phyloP scores from a whole-genome alignment of 495 filamentous ascomycete genomes.

The Beverwykella pulmonaria region DNA sequence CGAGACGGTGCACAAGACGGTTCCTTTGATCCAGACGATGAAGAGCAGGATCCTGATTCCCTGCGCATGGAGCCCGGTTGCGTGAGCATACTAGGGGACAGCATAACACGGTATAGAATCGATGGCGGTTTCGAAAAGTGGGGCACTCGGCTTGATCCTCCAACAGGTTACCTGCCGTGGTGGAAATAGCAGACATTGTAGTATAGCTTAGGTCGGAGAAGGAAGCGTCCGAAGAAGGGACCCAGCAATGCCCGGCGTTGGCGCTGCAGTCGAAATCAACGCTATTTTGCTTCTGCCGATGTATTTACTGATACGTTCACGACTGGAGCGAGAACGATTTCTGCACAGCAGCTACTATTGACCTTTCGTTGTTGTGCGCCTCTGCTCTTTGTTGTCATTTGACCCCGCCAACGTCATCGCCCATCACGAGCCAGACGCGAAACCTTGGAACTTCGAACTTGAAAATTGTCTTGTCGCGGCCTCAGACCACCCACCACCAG shows the following conservation, averaged over 20 bases:
- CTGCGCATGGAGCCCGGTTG: conserved; percentile 94
- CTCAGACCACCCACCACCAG: neutral
- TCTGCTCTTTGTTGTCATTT: neutral
- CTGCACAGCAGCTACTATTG: neutral
- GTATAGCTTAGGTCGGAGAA: neutral
- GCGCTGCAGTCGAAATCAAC: conserved; percentile 2
- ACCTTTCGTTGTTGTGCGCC: neutral
- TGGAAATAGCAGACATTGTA: neutral
- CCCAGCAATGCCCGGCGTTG: conserved; percentile 2
- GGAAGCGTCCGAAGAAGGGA: neutral
- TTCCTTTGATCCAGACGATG: conserved; percentile 95
- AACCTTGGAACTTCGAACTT: conserved; percentile 24
- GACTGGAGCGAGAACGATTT: neutral
- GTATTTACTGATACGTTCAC: neutral
- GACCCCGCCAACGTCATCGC: conserved; percentile 29
- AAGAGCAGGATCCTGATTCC: conserved; percentile 90
- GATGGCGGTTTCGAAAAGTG: neutral
- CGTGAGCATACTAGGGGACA: conserved; percentile 47
- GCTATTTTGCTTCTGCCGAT: neutral
- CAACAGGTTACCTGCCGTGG: neutral
- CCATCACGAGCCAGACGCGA: conserved; percentile 22
- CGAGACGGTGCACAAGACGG: conserved; percentile 97
- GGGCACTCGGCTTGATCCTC: neutral
- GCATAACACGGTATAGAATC: neutral
- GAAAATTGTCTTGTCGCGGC: conserved; percentile 1